Evolutionary conservation across 192 early-diverging fungal species (phyloP).

Genomic region (Coemansia nantahalensis): DNA sequence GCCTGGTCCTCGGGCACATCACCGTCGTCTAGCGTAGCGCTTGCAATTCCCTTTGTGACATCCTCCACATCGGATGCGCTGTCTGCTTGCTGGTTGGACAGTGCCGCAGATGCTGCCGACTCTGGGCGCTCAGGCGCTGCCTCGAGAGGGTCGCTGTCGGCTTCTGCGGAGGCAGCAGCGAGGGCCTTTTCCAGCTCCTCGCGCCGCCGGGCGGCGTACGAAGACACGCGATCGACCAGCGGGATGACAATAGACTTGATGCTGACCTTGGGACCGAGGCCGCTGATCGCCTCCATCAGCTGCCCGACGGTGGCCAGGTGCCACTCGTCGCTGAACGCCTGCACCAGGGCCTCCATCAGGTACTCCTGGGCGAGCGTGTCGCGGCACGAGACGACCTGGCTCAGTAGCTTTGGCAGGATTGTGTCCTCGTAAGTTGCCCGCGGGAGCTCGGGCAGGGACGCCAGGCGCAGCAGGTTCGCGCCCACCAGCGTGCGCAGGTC

Average conservation of each 20-base stretch:
- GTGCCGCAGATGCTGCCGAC: too few relatives aligned
- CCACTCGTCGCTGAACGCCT: slow-evolving; percentile 97
- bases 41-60: slow-evolving; percentile 2
- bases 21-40: background rate
- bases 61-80: background rate
- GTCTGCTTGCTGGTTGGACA: too few relatives aligned
- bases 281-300: slow-evolving; percentile 87
- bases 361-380: slow-evolving; percentile 99
- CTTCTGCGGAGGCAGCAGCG: background rate
- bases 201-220: slow-evolving; percentile 83
- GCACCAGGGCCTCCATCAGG: slow-evolving; percentile 98
- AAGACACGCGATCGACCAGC: slow-evolving; percentile 90
- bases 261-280: slow-evolving; percentile 90
- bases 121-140: background rate
- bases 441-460: slow-evolving; percentile 86
- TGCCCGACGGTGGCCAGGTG: slow-evolving; percentile 87
- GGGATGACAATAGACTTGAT: slow-evolving; percentile 96
- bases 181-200: slow-evolving; percentile 55
- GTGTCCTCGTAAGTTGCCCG: slow-evolving; percentile 78
- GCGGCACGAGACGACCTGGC: slow-evolving; percentile 94
- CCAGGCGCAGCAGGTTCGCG: slow-evolving; percentile 90
- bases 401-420: slow-evolving; percentile 89
- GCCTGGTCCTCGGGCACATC: background rate
- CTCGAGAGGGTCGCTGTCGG: slow-evolving; percentile 6
- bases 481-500: slow-evolving; percentile 97